Conservation (phyloP, 495 filamentous ascomycete species). For the Penicillium coffeae region DNA sequence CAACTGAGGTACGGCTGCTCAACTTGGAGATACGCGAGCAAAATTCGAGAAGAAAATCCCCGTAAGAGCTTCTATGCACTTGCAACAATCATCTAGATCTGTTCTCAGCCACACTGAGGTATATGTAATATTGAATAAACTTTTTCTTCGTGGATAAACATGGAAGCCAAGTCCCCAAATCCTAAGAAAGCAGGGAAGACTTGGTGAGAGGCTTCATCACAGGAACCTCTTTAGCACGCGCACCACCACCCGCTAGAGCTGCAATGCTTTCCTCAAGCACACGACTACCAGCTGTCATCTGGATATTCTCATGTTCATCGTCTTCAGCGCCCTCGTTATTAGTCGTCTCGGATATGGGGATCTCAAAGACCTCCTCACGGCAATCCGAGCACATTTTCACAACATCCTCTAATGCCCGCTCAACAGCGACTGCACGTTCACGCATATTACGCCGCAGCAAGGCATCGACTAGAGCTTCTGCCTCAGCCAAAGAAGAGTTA, state of each 20-base stretch:
- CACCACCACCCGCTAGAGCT: constrained; percentile 19
- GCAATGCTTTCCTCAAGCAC: constrained; percentile 41
- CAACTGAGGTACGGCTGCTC: too few species aligned
- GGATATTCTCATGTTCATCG: constrained; percentile 19
- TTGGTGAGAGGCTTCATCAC: constrained; percentile 45
- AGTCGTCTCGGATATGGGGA: constrained; percentile 8
- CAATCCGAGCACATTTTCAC: constrained; percentile 60
- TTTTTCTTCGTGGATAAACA: too few species aligned
- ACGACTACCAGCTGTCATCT: constrained; percentile 32
- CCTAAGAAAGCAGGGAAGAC: constrained; percentile 53
- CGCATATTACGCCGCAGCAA: constrained; percentile 77
- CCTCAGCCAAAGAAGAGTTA: constrained; percentile 64
- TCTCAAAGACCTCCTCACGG: constrained; percentile 64
- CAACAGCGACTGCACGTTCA: constrained; percentile 76
- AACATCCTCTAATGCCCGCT: constrained; percentile 67
- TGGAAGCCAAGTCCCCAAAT: too few species aligned
- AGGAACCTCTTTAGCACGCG: constrained; percentile 32
- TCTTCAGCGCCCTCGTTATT: constrained; percentile 15
- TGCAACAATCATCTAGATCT: too few species aligned
- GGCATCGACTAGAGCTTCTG: constrained; percentile 66
- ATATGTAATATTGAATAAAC: too few species aligned
- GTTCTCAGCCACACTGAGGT: too few species aligned
- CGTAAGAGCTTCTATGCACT: too few species aligned
- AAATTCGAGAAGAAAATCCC: too few species aligned
- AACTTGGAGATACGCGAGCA: too few species aligned